Evolutionary conservation across 2,329 filamentous ascomycete species (phyloP).

Genomic region (Cladophialophora yegresii): DNA sequence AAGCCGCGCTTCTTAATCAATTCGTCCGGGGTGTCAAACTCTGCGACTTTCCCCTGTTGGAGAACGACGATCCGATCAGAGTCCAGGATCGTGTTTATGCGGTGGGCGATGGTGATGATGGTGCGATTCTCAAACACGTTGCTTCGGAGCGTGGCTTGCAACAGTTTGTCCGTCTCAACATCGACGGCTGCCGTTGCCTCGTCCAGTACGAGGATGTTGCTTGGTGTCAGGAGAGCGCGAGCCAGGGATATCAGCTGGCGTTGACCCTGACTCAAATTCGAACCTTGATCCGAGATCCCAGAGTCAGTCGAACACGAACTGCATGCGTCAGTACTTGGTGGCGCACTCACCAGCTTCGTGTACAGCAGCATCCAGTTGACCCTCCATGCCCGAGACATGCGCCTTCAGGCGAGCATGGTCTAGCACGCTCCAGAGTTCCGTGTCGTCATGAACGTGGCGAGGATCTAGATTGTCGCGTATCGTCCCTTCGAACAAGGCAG

Average conservation of each 20-base stretch:
- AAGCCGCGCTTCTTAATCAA: conserved; percentile 74
- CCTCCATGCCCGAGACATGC: conserved; percentile 81
- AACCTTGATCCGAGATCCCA: conserved; percentile 58
- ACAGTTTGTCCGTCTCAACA: conserved; percentile 66
- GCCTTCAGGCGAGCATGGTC: conserved; percentile 93
- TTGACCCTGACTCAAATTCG: conserved; percentile 93
- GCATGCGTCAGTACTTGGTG: not conserved
- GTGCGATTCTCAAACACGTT: conserved; percentile 82
- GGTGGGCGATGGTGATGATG: conserved; percentile 97
- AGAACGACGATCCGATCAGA: conserved; percentile 90
- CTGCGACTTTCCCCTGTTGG: conserved; percentile 83
- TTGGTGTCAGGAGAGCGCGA: conserved; percentile 88
- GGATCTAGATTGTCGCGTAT: conserved; percentile 95
- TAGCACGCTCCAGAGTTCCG: conserved; percentile 92
- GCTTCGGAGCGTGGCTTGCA: conserved; percentile 65
- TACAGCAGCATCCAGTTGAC: conserved; percentile 84
- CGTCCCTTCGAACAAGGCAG: conserved; percentile 89
- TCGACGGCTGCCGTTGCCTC: conserved; percentile 87
- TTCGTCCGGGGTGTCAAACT: conserved; percentile 84
- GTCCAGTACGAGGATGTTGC: conserved; percentile 94
- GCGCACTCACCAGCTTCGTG: conserved; percentile 82
- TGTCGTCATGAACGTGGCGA: conserved; percentile 91
- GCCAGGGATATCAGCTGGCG: conserved; percentile 91
- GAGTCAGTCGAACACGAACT: conserved; percentile 17
- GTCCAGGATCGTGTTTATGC: conserved; percentile 94